Base-by-base conservation (phyloP, 495 filamentous ascomycete species). In the Trichodelitschia bisporula region DNA sequence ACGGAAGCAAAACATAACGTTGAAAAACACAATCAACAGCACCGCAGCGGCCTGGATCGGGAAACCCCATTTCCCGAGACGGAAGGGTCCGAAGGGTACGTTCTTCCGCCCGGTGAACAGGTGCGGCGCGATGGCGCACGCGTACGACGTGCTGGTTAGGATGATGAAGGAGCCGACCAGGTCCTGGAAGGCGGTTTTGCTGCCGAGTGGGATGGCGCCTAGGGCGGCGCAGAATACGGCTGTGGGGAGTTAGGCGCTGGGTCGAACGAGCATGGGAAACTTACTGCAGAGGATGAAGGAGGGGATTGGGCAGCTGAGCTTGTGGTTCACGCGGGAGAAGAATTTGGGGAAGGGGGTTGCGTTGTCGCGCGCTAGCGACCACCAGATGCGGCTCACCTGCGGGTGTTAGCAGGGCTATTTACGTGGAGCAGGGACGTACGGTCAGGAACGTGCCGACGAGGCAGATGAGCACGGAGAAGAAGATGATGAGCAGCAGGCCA, bases 301-400 rank as follows among this genome's bases (percentile, higher is more conserved):
- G 8, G 21, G 12, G 12, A 24, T 24, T 8, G 21, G 21, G 21
- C 21, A 24, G 21, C 21, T 24, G 21, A 24, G 21, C 1, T 30
- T 53, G 30, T 56, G 47, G 32, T 55, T 56, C 36, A 72, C 60
- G 9, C 33, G 38, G 25, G 50, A 43, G 26, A 69, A 57, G 38
- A 57, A 49, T 3, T 29, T 23, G 2, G 54, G 45, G 35, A 65
- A 61, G 0, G 67, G 67, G 1, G 63, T 58, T 3, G 67, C 67
- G 33, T 67, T 58, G 46, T 90, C 79, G 19, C 79, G 68, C 19
- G 74, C 66, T 9, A 90, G 60, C 2, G 76, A 69, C 78, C 78
- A 90, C 39, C 75, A 66, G n/a, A 69, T 72, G n/a, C 79, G 68
- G n/a, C 76, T 71, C 28, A 67, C 65, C 21, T 24, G 21, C 8